Evolutionary conservation across 169 alveolate genomes (phyloP), one percentile per base, ranked within the genome.

Genomic region (Plasmodium sp.): DNA sequence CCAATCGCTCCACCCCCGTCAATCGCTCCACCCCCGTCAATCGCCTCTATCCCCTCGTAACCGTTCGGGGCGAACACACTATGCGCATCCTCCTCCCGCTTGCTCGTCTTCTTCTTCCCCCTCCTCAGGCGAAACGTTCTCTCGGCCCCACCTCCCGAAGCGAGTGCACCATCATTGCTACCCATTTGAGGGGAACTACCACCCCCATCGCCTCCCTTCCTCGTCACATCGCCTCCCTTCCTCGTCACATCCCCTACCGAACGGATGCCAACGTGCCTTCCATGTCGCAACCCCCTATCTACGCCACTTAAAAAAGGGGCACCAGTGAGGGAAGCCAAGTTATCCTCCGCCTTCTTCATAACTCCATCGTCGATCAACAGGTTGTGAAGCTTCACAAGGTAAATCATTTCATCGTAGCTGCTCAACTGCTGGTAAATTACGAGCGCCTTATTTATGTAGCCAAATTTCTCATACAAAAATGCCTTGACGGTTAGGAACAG

Each of bases 391-490:
- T 73, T 84, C 75, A 84, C 58, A 45, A 84, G 54, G 36, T 74
- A 84, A 48, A 73, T 48, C 10, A 71, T 16, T 39, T 62, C 92
- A 39, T 5, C 48, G 22, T 84, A 84, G 48, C 71, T 84, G 33
- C 56, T 67, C 18, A 84, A 67, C 51, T 62, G 41, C 51, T 16
- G 67, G 18, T 84, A 84, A 22, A 84, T 67, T 16, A 31, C 22
- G 67, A 84, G 7, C 9, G 83, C 92, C 18, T 43, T 84, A 71
- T 34, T 62, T 67, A 84, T 84, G 45, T 84, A 84, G 1, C 92
- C 92, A 71, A 84, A 72, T 34, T 67, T 84, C 41, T 41, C 31
- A 34, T 84, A 84, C 51, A 84, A 10, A 84, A 67, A 84, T 84
- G 83, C 92, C 74, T 84, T 72, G 27, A 71, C 72, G 34, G 51